Evolutionary conservation across 306 rosid genomes (phyloP), one percentile per base, ranked within the genome.

Genomic region (Luffa aegyptiaca): DNA sequence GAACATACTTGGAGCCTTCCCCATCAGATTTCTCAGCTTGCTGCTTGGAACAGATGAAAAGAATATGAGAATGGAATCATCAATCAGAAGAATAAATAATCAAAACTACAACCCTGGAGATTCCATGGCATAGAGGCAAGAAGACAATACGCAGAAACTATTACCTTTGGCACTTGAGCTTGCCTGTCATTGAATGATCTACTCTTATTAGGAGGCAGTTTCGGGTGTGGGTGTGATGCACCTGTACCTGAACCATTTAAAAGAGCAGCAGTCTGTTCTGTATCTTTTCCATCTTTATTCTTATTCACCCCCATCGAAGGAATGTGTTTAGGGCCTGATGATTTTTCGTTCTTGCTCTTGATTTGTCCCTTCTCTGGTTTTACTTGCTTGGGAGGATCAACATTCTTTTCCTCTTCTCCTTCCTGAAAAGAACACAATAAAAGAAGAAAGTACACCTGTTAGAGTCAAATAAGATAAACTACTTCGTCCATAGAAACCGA

Each of bases 11-110:
- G 31, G 77, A 83, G 83, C 83, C 90, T 75, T 93, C 88, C 65
- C 92, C 90, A 84, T 89, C 91, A 84, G 91, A 80, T 81, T 93
- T 90, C 83, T 86, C 91, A 65, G 89, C 70, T 51, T 84, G 86
- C 98, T 91, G 94, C 53, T 82, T 88, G 73, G 86, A 89, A 80
- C 64, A 79, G 44, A 80, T 17, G 71, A 11, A 85, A 69, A 52
- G 80, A 33, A 79, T 71, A 78, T 71, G 59, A 78, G 35, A 75
- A 86, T 59, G 9, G 46, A 4, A 83, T 89, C 86, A 86, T 82
- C 48, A 78, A 83, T 76, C 63, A 82, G 57, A 85, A 83, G 80
- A 66, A 64, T 49, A 46, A 42, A 64, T 13, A 69, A 52, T 26
- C 49, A 33, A 36, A 45, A 72, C 72, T 16, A 33, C 78, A 76